Percentiles rank a stretch among this genome's conserved stretches.
phyloP scores from a whole-genome alignment of 2,329 filamentous ascomycete species.

The Apiospora hydei region DNA sequence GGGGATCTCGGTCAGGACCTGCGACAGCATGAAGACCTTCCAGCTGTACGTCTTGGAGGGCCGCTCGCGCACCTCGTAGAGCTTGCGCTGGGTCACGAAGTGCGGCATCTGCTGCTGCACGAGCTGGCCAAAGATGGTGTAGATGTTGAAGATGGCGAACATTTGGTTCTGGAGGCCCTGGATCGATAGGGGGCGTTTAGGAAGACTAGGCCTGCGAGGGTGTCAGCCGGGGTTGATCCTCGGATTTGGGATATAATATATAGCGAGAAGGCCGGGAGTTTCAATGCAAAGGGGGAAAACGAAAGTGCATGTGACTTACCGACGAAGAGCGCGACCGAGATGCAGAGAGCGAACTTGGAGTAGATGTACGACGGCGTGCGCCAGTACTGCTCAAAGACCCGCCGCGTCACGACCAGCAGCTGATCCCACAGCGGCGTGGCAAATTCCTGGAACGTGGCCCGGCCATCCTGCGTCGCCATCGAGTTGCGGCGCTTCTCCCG shows the following conservation, averaged over 20 bases:
- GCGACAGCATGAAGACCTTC: conserved; percentile 75
- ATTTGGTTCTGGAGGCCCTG: conserved; percentile 79
- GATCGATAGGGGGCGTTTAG: conserved; percentile 37
- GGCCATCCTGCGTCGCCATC: conserved; percentile 27
- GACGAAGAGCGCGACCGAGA: conserved; percentile 65
- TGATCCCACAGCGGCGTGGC: conserved; percentile 77
- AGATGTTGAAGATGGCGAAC: conserved; percentile 78
- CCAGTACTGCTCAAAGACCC: conserved; percentile 87
- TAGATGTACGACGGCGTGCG: conserved; percentile 80
- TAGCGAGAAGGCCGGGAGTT: neutral
- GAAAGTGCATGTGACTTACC: conserved; percentile 59
- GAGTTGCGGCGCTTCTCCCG: neutral
- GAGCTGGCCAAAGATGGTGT: conserved; percentile 75
- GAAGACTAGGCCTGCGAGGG: neutral
- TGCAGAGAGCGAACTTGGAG: conserved; percentile 69
- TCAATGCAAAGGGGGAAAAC: conserved; percentile 44
- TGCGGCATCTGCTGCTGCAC: conserved; percentile 79
- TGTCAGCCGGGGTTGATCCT: no score
- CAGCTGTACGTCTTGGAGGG: conserved; percentile 79
- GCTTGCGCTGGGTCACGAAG: conserved; percentile 74
- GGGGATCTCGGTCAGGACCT: conserved; percentile 75
- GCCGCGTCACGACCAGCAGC: conserved; percentile 67
- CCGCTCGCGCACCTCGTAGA: conserved; percentile 81
- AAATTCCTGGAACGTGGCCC: conserved; percentile 65
- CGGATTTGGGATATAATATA: no score